A percentile compares a stretch with the other conserved stretches of the same genome.
Evolutionary conservation across 805 yeast genomes (phyloP).

Genomic region (Wickerhamomyces queroliae): DNA sequence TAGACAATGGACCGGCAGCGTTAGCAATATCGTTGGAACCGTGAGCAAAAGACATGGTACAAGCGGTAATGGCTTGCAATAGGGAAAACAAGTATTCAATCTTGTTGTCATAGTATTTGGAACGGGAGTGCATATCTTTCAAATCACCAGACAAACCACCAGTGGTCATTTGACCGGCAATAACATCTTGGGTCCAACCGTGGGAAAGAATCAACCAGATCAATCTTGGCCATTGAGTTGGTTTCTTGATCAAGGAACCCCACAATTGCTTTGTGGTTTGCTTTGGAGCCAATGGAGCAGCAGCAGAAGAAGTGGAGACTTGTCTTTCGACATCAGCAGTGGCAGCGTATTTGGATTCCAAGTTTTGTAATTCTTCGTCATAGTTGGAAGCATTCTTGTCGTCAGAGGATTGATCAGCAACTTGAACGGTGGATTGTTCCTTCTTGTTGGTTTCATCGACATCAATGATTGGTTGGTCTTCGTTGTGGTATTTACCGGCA

Average conservation of each 20-base stretch:
- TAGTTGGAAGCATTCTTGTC: conserved; percentile 14
- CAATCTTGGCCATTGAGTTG: conserved; percentile 49
- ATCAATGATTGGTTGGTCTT: conserved; percentile 6
- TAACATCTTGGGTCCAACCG: conserved; percentile 63
- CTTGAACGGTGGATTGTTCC: conserved; percentile 3
- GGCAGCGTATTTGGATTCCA: conserved; percentile 13
- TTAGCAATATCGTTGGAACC: conserved; percentile 79
- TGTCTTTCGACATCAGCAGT: conserved; percentile 5
- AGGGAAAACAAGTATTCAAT: conserved; percentile 63
- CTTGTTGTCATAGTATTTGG: conserved; percentile 66
- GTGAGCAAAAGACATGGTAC: conserved; percentile 78
- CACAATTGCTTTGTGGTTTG: conserved; percentile 32
- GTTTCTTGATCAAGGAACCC: conserved; percentile 36
- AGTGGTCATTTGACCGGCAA: conserved; percentile 36
- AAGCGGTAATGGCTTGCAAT: conserved; percentile 67
- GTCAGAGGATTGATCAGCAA: conserved; percentile 14
- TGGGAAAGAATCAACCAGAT: conserved; percentile 44
- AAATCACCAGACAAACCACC: conserved; percentile 42
- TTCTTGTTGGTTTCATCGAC: conserved; percentile 7
- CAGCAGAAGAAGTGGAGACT: not conserved
- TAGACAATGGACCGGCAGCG: conserved; percentile 70
- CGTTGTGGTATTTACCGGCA: conserved; percentile 45
- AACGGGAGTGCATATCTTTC: conserved; percentile 43
- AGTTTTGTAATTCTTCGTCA: conserved; percentile 16
- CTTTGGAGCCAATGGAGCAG: conserved; percentile 18